Base-by-base conservation (phyloP, 192 early-diverging fungal genomes). In the Coemansia sp. region DNA sequence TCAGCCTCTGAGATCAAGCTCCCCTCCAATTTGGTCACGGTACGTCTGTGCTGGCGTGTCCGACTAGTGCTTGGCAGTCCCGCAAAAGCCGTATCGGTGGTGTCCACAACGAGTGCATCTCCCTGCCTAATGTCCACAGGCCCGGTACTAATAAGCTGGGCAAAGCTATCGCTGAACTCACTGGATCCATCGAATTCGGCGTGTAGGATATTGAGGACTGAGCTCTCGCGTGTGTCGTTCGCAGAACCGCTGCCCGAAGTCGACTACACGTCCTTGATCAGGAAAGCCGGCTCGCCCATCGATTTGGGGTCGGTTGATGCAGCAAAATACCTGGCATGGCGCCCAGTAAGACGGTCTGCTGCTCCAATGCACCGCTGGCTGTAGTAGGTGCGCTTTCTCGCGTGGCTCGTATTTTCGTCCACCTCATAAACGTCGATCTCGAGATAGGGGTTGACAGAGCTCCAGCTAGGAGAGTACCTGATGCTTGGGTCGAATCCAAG, bases 401-500 rank as follows among this genome's bases (percentile, higher is more conserved):
- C 37, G 2, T 12, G 7, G 9, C 7, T 8, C 1, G 37, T 8
- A 8, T 1, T 38, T 12, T 38, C 9, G 37, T 38, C 37, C 9
- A 38, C 7, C 7, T 2, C 37, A 38, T 43, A 33, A 21, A 36
- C 34, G 0, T 52, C 45, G 33, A 63, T 52, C n/a, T 20, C 11
- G 18, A 43, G 50, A 33, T 47, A 63, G 8, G 47, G 9, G 2
- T n/a, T 3, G 3, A 20, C 47, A 3, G 3, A 0, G 8, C 14
- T 3, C 39, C 14, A 4, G 11, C 11, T 3, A 4, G 16, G 14
- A 41, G 20, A 8, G 21, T 38, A 69, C 0, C 5, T 12, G 6
- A 69, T 36, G 5, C 38, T 69, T 8, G 60, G 53, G 12, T 69
- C 67, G 25, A 45, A 62, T 6, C 61, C 67, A 9, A 69, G 61